phyloP scores from a whole-genome alignment of 495 filamentous ascomycete species.

The Acidomyces sp. region DNA sequence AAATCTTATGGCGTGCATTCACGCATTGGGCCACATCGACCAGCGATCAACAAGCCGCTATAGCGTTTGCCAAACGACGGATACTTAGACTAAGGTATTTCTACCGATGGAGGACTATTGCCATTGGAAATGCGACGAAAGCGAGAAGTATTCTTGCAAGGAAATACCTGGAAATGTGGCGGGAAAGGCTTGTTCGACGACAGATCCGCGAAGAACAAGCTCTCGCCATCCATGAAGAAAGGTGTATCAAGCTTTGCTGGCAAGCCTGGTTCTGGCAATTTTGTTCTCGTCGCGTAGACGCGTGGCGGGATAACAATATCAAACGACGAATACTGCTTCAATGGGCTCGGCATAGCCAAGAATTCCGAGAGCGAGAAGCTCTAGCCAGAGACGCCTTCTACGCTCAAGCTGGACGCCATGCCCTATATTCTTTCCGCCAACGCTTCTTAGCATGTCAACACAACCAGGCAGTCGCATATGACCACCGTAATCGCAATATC shows the following conservation, averaged over 20 bases:
- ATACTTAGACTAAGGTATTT: constrained; percentile 62
- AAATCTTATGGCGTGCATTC: constrained; percentile 55
- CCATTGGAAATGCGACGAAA: constrained; percentile 55
- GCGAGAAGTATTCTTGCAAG: constrained; percentile 46
- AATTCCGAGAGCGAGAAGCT: constrained; percentile 7
- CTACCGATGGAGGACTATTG: constrained; percentile 63
- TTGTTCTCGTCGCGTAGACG: constrained; percentile 13
- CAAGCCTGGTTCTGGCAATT: constrained; percentile 18
- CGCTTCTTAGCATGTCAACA: constrained; percentile 1
- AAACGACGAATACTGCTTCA: constrained; percentile 8
- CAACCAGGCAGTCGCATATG: neutral
- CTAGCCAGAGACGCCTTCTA: constrained; percentile 20
- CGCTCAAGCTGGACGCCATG: neutral
- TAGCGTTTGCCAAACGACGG: constrained; percentile 49
- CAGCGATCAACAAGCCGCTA: constrained; percentile 45
- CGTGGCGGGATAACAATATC: constrained; percentile 10
- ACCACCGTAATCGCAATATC: neutral
- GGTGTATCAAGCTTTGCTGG: constrained; percentile 6
- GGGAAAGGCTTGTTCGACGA: constrained; percentile 30
- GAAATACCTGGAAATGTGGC: constrained; percentile 47
- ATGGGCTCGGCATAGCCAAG: too few species aligned
- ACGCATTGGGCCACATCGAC: constrained; percentile 57
- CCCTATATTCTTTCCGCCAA: constrained; percentile 1
- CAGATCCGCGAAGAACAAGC: constrained; percentile 18
- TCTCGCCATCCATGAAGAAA: constrained; percentile 10